A percentile compares a stretch with the other conserved stretches of the same genome.
These are phyloP conservation scores for Blastobotrys chiropterorum DNA, from an alignment of 805 yeast genomes.

Conservation along the genomic window DNA sequence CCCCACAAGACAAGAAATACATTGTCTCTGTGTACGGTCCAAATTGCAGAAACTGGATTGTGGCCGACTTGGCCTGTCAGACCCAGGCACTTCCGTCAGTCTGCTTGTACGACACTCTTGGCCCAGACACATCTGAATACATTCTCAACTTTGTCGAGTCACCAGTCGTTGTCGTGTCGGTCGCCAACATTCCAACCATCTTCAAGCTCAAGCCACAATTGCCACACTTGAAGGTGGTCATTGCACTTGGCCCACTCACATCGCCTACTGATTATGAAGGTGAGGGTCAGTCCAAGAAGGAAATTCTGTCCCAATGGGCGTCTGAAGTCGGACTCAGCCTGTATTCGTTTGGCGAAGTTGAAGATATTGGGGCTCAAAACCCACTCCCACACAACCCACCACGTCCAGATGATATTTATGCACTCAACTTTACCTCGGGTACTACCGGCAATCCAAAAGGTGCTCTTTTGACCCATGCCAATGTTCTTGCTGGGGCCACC, in stretches of 20 bases:
- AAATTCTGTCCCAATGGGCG: constrained; percentile 26
- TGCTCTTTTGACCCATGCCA: constrained; percentile 49
- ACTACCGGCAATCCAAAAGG: constrained; percentile 76
- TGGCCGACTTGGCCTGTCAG: constrained; percentile 62
- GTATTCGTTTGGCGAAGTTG: constrained; percentile 37
- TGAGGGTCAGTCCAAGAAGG: constrained; percentile 25
- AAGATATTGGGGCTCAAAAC: constrained; percentile 37
- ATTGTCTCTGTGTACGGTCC: constrained; percentile 27
- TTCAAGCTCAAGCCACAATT: constrained; percentile 41
- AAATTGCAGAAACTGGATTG: constrained; percentile 48
- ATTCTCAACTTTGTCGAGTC: constrained; percentile 56
- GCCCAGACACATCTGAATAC: constrained; percentile 55
- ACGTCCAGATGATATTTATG: constrained; percentile 45
- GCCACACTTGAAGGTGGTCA: constrained; percentile 42
- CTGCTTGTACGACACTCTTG: constrained; percentile 52
- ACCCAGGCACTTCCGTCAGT: constrained; percentile 51
- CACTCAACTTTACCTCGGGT: constrained; percentile 69
- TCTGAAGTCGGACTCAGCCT: constrained; percentile 33
- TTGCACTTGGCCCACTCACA: constrained; percentile 46
- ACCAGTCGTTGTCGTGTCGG: constrained; percentile 54
- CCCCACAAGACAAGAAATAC: constrained; percentile 11
- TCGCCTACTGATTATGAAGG: constrained; percentile 29
- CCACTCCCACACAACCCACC: constrained; percentile 47
- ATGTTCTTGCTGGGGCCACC: constrained; percentile 44
- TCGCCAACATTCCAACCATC: constrained; percentile 43